Percentiles rank a stretch among this genome's conserved stretches.
These are phyloP conservation scores for Anisodus acutangulus DNA, from an alignment of 257 asterid species.

Conservation along the genomic window DNA sequence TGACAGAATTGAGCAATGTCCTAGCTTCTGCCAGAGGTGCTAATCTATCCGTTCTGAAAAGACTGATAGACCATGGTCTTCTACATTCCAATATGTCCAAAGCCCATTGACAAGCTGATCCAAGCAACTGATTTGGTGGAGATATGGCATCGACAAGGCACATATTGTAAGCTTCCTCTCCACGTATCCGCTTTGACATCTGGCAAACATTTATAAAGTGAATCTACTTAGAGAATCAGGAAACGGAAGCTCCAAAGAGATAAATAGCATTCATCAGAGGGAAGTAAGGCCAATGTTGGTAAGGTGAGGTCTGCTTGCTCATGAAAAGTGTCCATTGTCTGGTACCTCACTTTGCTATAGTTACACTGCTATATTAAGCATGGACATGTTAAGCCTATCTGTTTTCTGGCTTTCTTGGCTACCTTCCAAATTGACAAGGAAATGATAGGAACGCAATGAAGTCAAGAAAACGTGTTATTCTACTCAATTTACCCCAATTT, in stretches of 20 bases:
- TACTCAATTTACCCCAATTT: not conserved
- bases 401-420: not conserved
- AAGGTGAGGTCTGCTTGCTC: not conserved
- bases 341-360: not conserved
- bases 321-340: not conserved
- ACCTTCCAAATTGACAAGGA: not conserved
- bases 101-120: slow-evolving; percentile 84
- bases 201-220: slow-evolving; percentile 40
- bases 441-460: not conserved
- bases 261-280: slow-evolving; percentile 4
- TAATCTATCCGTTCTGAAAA: slow-evolving; percentile 76
- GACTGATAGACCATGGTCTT: slow-evolving; percentile 82
- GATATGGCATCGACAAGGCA: slow-evolving; percentile 92
- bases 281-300: not conserved
- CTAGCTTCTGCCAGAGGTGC: slow-evolving; percentile 92
- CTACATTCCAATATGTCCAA: slow-evolving; percentile 76
- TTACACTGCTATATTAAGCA: not conserved
- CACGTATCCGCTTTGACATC: slow-evolving; percentile 91
- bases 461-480: slow-evolving; percentile 5
- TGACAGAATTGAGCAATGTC: slow-evolving; percentile 84
- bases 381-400: slow-evolving; percentile 8
- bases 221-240: not conserved
- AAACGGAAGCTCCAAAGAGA: not conserved
- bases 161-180: slow-evolving; percentile 77
- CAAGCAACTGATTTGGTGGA: slow-evolving; percentile 66